Conservation (phyloP, 2,329 filamentous ascomycete species). For the Purpureocillium takamizusanense region DNA sequence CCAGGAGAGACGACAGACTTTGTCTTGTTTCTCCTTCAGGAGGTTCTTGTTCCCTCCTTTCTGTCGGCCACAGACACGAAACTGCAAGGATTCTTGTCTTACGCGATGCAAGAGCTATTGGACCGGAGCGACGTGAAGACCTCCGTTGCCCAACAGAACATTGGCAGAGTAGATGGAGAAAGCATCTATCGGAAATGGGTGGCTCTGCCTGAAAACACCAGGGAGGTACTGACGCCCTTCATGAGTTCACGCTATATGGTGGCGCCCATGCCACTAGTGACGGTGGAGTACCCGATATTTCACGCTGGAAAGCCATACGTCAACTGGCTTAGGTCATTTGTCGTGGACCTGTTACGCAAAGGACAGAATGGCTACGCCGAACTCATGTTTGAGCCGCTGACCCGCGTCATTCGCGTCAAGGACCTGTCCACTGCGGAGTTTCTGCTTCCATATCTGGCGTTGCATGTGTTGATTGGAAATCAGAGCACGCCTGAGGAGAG, state of each 20-base stretch:
- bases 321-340: constrained; percentile 73
- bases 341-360: constrained; percentile 72
- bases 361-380: constrained; percentile 65
- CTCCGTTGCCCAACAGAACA: constrained; percentile 34
- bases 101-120: constrained; percentile 86
- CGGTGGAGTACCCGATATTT: constrained; percentile 71
- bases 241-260: constrained; percentile 75
- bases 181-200: constrained; percentile 67
- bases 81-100: constrained; percentile 85
- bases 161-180: constrained; percentile 36
- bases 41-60: constrained; percentile 86
- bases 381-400: constrained; percentile 72
- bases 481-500: constrained; percentile 50
- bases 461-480: constrained; percentile 75
- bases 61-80: constrained; percentile 80
- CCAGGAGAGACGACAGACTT: constrained; percentile 77
- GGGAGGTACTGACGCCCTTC: constrained; percentile 81
- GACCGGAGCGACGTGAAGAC: constrained; percentile 65
- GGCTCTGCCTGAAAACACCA: constrained; percentile 64
- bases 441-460: constrained; percentile 74
- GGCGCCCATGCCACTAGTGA: constrained; percentile 46
- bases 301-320: constrained; percentile 57
- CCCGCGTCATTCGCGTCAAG: constrained; percentile 74
- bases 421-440: constrained; percentile 83
- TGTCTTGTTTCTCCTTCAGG: constrained; percentile 72